These are phyloP conservation scores for Tolypocladium nubicola DNA, from an alignment of 2,329 filamentous ascomycete species.

Conservation along the genomic window DNA sequence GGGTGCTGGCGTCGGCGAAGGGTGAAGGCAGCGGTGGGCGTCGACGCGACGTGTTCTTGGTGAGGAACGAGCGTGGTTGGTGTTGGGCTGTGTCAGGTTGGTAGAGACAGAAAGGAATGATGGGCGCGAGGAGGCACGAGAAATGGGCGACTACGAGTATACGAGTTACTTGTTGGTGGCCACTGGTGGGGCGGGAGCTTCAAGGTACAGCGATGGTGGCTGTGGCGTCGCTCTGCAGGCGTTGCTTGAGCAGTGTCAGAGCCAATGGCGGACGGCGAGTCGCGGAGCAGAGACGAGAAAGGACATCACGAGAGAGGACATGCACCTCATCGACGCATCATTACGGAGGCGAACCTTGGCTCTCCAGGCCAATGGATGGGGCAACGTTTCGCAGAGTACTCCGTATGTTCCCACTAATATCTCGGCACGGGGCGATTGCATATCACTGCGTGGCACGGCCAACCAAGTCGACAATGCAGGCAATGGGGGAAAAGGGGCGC, in stretches of 20 bases:
- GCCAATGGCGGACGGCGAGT: too few species aligned
- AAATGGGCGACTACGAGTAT: not conserved
- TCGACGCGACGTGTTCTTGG: not conserved
- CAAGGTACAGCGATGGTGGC: not conserved
- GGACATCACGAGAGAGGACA: too few species aligned
- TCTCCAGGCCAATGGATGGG: not conserved
- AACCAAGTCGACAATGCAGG: too few species aligned
- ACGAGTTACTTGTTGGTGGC: not conserved
- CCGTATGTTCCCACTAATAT: too few species aligned
- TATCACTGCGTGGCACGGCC: too few species aligned
- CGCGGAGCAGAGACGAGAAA: not conserved
- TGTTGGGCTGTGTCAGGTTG: not conserved
- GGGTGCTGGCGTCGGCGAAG: not conserved
- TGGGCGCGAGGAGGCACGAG: not conserved
- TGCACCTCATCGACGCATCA: too few species aligned
- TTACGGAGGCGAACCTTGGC: not conserved
- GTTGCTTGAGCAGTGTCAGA: not conserved
- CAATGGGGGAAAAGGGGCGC: not conserved
- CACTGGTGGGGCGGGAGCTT: not conserved
- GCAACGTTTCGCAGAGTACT: too few species aligned
- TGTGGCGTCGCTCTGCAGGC: not conserved
- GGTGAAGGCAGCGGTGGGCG: not conserved
- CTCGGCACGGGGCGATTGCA: too few species aligned
- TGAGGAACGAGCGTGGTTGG: not conserved
- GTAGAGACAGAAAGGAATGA: not conserved